Conservation (phyloP, 495 filamentous ascomycete genomes). For the Tuber indicum region DNA sequence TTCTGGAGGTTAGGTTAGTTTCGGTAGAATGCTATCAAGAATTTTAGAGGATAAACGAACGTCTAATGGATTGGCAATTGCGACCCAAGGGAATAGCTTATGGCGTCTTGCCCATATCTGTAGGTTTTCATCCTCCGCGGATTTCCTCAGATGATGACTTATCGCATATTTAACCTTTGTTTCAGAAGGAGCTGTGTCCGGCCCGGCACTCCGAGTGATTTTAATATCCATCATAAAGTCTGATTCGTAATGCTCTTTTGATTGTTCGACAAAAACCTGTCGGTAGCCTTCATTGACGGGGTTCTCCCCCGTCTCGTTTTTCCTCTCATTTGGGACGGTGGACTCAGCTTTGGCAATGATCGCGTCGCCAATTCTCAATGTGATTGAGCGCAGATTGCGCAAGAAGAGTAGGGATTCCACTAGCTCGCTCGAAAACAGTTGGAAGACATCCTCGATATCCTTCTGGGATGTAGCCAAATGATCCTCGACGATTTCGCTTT, state of each 20-base stretch:
- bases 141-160: constrained; percentile 25
- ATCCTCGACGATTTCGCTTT: constrained; percentile 41
- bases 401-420: constrained; percentile 44
- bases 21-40: background rate
- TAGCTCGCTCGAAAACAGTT: constrained; percentile 42
- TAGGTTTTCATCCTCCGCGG: constrained; percentile 23
- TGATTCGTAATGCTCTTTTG: constrained; percentile 17
- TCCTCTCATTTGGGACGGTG: constrained; percentile 16
- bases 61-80: constrained; percentile 44
- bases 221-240: constrained; percentile 31
- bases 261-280: constrained; percentile 27
- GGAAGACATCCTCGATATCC: constrained; percentile 42
- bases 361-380: constrained; percentile 31
- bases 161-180: constrained; percentile 25
- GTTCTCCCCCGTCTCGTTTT: background rate
- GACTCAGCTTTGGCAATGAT: constrained; percentile 35
- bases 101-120: constrained; percentile 42
- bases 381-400: constrained; percentile 43
- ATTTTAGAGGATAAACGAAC: constrained; percentile 11
- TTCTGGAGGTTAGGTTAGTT: constrained; percentile 16
- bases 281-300: constrained; percentile 24
- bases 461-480: constrained; percentile 30
- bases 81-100: constrained; percentile 46
- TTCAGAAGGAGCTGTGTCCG: background rate
- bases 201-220: constrained; percentile 4